phyloP scores from a whole-genome alignment of 1,284 basidiomycete species.

The Cryptococcus hybrid region DNA sequence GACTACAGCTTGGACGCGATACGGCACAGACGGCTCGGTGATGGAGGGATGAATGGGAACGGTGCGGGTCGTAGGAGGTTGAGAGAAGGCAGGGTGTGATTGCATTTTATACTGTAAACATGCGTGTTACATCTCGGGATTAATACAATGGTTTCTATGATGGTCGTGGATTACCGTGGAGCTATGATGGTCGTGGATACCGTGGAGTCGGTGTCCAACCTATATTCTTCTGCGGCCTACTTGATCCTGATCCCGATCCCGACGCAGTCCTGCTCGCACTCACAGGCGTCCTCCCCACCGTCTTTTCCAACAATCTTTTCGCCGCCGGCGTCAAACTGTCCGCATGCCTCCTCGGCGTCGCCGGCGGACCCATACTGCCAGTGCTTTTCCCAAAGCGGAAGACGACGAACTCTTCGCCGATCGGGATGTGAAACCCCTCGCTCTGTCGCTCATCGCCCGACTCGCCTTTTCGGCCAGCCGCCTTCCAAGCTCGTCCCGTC shows the following conservation, averaged over 20 bases:
- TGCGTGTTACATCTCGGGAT: no score
- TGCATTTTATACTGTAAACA: neutral
- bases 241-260: constrained; percentile 20
- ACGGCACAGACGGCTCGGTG: neutral
- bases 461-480: constrained; percentile 63
- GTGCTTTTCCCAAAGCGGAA: constrained; percentile 10
- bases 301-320: constrained; percentile 66
- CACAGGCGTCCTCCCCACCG: constrained; percentile 41
- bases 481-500: constrained; percentile 73
- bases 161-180: no score
- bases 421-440: constrained; percentile 56
- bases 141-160: no score
- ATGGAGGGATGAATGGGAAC: constrained; percentile 22
- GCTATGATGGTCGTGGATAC: constrained; percentile 1
- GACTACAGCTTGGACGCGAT: constrained; percentile 24
- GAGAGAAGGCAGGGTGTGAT: constrained; percentile 26
- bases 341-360: constrained; percentile 56
- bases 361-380: constrained; percentile 65
- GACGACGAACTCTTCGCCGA: constrained; percentile 27
- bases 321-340: constrained; percentile 80
- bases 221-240: constrained; percentile 59
- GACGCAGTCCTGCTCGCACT: constrained; percentile 56
- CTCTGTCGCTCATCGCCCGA: constrained; percentile 45
- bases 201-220: constrained; percentile 77
- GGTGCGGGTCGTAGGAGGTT: constrained; percentile 24